phyloP scores from a whole-genome alignment of 225 moss, liverwort and hornwort genomes.

The Thuidium tamariscinum region DNA sequence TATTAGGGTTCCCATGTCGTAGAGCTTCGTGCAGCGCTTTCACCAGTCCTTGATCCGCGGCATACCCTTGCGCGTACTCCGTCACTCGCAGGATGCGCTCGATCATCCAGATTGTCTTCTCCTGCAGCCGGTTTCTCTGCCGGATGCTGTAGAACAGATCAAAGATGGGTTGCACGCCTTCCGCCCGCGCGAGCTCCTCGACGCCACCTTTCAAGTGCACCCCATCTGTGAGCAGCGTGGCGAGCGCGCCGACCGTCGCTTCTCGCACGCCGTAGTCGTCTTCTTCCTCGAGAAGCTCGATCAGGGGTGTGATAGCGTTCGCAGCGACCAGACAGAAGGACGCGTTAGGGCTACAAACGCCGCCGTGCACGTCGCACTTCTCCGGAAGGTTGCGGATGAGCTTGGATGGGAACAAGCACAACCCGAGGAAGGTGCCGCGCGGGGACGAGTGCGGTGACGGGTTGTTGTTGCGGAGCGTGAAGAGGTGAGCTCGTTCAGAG shows the following conservation, averaged over 20 bases:
- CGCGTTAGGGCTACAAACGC: constrained; percentile 20
- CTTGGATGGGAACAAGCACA: constrained; percentile 25
- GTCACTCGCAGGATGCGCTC: constrained; percentile 25
- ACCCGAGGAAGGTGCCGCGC: constrained; percentile 10
- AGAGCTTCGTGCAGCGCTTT: constrained; percentile 36
- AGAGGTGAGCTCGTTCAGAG: constrained; percentile 31
- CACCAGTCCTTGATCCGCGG: constrained; percentile 35
- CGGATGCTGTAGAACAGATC: constrained; percentile 34
- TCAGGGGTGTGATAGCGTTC: constrained; percentile 9
- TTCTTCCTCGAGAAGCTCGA: constrained; percentile 38
- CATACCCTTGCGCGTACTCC: constrained; percentile 23
- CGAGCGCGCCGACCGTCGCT: constrained; percentile 23
- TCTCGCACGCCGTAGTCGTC: constrained; percentile 26
- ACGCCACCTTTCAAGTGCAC: constrained; percentile 23
- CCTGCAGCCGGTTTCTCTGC: constrained; percentile 26
- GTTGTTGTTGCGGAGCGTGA: constrained; percentile 1
- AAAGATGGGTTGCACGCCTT: constrained; percentile 40
- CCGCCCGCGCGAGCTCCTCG: constrained; percentile 19
- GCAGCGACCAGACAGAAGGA: constrained; percentile 36
- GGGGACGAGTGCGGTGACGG: neutral
- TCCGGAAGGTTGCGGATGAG: constrained; percentile 7
- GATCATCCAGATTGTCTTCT: constrained; percentile 36
- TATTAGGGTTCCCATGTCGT: constrained; percentile 13
- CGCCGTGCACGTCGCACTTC: constrained; percentile 31
- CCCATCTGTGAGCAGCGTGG: constrained; percentile 31